These are phyloP conservation scores for Sarocladium kiliense DNA, from an alignment of 2,329 filamentous ascomycete genomes.

Conservation along the genomic window DNA sequence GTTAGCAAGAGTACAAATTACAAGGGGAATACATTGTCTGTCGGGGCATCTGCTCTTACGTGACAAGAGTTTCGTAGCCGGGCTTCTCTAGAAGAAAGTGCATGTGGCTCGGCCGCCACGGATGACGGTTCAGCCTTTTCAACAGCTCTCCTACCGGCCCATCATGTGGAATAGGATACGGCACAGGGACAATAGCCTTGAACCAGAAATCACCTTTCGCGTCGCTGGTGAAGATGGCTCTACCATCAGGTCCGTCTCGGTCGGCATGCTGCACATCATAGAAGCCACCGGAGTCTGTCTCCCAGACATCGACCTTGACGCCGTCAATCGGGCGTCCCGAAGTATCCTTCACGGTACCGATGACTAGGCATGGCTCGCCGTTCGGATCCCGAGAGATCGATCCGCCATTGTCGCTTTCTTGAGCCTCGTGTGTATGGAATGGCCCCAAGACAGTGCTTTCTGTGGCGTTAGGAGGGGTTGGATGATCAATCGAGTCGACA, in stretches of 20 bases:
- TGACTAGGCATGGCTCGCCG: slow-evolving; percentile 60
- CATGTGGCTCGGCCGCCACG: slow-evolving; percentile 70
- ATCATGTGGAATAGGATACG: slow-evolving; percentile 78
- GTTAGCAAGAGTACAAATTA: neutral
- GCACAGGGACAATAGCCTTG: slow-evolving; percentile 74
- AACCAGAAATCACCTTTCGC: slow-evolving; percentile 62
- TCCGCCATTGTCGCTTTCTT: slow-evolving; percentile 43
- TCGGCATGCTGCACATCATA: slow-evolving; percentile 71
- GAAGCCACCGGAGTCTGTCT: slow-evolving; percentile 67
- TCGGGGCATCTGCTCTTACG: neutral
- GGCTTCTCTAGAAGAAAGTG: slow-evolving; percentile 58
- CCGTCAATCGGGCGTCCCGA: slow-evolving; percentile 51
- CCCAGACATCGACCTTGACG: slow-evolving; percentile 73
- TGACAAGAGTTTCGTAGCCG: neutral
- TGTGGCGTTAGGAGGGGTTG: slow-evolving; percentile 61
- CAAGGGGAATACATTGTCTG: too few relatives aligned
- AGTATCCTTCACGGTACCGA: slow-evolving; percentile 62
- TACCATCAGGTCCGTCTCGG: slow-evolving; percentile 33
- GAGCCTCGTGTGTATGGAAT: slow-evolving; percentile 73
- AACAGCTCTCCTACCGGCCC: slow-evolving; percentile 73
- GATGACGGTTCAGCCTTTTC: slow-evolving; percentile 58
- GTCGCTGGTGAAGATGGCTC: slow-evolving; percentile 43
- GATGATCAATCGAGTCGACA: slow-evolving; percentile 72
- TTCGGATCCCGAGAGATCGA: slow-evolving; percentile 58
- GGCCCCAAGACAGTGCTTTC: slow-evolving; percentile 75